Evolutionary conservation across 2,329 filamentous ascomycete genomes (phyloP), one percentile per base, ranked within the genome.

Genomic region (Neofusicoccum umdonicola): DNA sequence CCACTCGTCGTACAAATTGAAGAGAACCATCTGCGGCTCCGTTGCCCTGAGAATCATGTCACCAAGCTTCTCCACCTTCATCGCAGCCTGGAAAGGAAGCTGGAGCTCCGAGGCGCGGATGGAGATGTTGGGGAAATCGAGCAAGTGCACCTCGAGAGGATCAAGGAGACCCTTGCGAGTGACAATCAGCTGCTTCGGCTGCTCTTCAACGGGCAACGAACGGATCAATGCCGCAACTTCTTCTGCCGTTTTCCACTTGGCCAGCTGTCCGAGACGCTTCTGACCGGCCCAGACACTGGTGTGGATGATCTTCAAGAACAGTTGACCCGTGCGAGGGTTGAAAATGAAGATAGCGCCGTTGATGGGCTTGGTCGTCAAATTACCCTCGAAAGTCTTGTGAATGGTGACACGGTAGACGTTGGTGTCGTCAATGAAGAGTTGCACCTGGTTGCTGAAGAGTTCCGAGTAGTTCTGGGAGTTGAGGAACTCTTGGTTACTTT

Each of bases 301-400:
- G 80, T 99, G 96, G 70, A 99, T 99, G 71, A 99, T 98, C 85
- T 99, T 99, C 75, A 99, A 80, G 87, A 99, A 99, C 44, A 99
- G 81, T 74, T 99, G 95, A 58, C 95, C 95, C 61, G 95, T 99
- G 65, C 94, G 88, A n/a, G 96, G 95, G 77, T 99, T 99, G 87
- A 99, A 98, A 75, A 99, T 99, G 83, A 99, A 99, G 76, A 99
- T 98, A 51, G 96, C 95, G 76, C 95, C 95, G 77, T 99, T 99
- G 84, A 99, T 99, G 3, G 95, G 95, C 80, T 99, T 99, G 1
- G 95, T 99, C 0, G 95, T 99, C 86, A 99, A 83, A 76, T 99
- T 99, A 72, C 95, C 95, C 79, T 99, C 95, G 68, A 99, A 99
- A 0, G 95, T 99, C 87, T 99, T 99, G 84, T 99, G 95, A 68